Evolutionary conservation across 768 basidiomycete genomes (phyloP).

Genomic region (Boletus barrowsii): DNA sequence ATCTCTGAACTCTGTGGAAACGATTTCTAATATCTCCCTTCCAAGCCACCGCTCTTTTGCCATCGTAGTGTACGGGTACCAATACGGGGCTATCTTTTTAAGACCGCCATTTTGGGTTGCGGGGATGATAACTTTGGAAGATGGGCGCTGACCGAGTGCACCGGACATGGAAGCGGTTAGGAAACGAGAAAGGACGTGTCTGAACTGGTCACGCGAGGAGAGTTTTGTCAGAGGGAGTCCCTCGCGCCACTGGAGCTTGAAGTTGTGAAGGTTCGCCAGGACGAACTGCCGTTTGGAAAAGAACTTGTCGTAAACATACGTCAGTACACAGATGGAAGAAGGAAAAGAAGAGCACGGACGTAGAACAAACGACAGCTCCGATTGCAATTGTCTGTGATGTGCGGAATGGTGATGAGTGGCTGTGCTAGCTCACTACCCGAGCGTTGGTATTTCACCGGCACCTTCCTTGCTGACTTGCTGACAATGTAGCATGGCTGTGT

Average conservation of each 20-base stretch:
- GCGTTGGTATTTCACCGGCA: too few species aligned
- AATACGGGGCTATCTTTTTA: slow-evolving; percentile 83
- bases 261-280: slow-evolving; percentile 28
- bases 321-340: not conserved
- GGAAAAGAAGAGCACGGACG: not conserved
- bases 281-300: slow-evolving; percentile 27
- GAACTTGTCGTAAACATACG: slow-evolving; percentile 3
- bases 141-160: slow-evolving; percentile 20
- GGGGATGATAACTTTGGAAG: slow-evolving; percentile 22
- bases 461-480: too few species aligned
- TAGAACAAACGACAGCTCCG: slow-evolving; percentile 25
- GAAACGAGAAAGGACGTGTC: slow-evolving; percentile 51
- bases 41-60: slow-evolving; percentile 90
- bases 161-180: slow-evolving; percentile 49
- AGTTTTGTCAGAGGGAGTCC: slow-evolving; percentile 44
- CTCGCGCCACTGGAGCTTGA: slow-evolving; percentile 28
- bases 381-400: slow-evolving; percentile 20
- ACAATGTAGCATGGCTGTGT: too few species aligned
- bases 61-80: slow-evolving; percentile 92
- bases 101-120: slow-evolving; percentile 41
- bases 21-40: slow-evolving; percentile 83
- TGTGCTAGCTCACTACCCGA: slow-evolving; percentile 2
- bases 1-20: slow-evolving; percentile 93
- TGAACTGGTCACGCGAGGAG: slow-evolving; percentile 53
- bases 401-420: slow-evolving; percentile 4